Percentiles rank a stretch among this genome's conserved stretches.
Evolutionary conservation across 176 grass and related monocot genomes (phyloP).

Genomic region (Eleusine coracana): DNA sequence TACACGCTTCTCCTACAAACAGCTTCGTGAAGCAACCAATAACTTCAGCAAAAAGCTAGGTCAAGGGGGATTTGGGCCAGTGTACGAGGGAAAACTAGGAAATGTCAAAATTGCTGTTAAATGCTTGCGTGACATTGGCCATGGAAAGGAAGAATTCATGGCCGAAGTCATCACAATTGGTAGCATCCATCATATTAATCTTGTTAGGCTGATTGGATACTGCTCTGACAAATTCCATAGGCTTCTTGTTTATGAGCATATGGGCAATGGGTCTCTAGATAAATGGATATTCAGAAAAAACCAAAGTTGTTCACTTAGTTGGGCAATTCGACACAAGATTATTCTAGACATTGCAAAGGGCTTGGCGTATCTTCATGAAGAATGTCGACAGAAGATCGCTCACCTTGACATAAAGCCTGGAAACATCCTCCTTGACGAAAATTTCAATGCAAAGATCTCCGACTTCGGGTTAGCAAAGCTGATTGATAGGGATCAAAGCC

Average conservation of each 20-base stretch:
- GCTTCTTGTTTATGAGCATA: slow-evolving; percentile 82
- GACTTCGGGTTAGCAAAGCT: slow-evolving; percentile 87
- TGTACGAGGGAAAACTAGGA: slow-evolving; percentile 63
- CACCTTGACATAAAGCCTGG: slow-evolving; percentile 79
- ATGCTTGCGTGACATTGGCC: slow-evolving; percentile 62
- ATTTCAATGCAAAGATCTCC: slow-evolving; percentile 75
- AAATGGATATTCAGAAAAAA: slow-evolving; percentile 76
- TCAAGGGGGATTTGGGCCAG: slow-evolving; percentile 81
- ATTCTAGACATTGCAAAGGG: slow-evolving; percentile 72
- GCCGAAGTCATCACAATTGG: slow-evolving; percentile 77
- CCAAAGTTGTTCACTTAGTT: slow-evolving; percentile 59
- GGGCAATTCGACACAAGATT: slow-evolving; percentile 66
- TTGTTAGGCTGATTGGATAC: slow-evolving; percentile 71
- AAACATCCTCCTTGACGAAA: slow-evolving; percentile 83
- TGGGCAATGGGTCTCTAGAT: slow-evolving; percentile 69
- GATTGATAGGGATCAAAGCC: slow-evolving; percentile 79
- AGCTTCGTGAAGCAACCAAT: slow-evolving; percentile 70
- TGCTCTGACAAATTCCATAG: slow-evolving; percentile 75
- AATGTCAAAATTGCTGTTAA: slow-evolving; percentile 63
- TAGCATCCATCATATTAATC: slow-evolving; percentile 83
- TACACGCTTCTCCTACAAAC: slow-evolving; percentile 63
- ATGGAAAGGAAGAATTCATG: slow-evolving; percentile 84
- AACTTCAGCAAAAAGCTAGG: slow-evolving; percentile 87
- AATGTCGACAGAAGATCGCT: slow-evolving; percentile 78
- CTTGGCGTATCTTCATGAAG: slow-evolving; percentile 76